phyloP scores from a whole-genome alignment of 345 rosid genomes.

The Lepidium didymum region DNA sequence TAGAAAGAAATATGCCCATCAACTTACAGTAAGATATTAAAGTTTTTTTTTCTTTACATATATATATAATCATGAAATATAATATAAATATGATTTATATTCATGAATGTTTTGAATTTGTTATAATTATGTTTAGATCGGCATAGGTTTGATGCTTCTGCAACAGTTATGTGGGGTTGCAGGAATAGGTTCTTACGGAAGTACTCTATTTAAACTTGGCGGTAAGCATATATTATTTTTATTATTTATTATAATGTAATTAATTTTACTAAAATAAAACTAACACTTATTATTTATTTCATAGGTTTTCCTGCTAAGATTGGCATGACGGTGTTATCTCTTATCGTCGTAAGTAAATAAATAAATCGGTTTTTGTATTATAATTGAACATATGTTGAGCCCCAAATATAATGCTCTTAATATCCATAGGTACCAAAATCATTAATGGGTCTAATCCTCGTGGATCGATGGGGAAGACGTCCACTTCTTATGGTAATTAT shows the following conservation, averaged over 20 bases:
- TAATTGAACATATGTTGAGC: neutral
- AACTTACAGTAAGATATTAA: conserved; percentile 43
- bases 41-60: neutral
- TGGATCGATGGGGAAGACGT: conserved; percentile 32
- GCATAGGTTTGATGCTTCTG: conserved; percentile 25
- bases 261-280: neutral
- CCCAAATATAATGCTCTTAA: neutral
- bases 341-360: conserved; percentile 16
- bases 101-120: neutral
- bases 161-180: conserved; percentile 19
- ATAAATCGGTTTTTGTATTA: neutral
- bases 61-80: neutral
- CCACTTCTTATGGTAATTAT: conserved; percentile 25
- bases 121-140: conserved; percentile 7
- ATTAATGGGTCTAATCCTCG: conserved; percentile 25
- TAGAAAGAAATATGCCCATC: conserved; percentile 40
- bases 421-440: conserved; percentile 24
- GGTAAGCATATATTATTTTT: conserved; percentile 1
- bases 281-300: neutral
- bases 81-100: neutral
- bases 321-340: conserved; percentile 25
- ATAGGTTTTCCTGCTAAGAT: conserved; percentile 12
- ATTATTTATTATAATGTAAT: neutral
- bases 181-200: conserved; percentile 12
- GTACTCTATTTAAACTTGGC: conserved; percentile 15